These are phyloP conservation scores for Alternaria arborescens DNA, from an alignment of 2,329 filamentous ascomycete genomes.

Conservation along the genomic window DNA sequence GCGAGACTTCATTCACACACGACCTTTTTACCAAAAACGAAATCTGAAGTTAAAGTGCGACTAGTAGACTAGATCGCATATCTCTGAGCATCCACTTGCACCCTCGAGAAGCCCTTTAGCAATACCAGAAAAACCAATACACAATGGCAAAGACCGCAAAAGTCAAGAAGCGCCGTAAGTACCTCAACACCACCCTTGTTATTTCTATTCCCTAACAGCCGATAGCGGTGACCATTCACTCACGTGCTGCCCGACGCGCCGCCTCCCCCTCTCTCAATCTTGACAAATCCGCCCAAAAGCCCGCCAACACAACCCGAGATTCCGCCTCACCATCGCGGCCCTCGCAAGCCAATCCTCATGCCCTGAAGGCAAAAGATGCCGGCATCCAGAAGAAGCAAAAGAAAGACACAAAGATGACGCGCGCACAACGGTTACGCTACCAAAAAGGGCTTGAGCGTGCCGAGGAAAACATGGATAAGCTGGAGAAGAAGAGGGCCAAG, in stretches of 20 bases:
- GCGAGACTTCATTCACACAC: not conserved
- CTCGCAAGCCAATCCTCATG: conserved; percentile 53
- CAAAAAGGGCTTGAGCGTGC: conserved; percentile 61
- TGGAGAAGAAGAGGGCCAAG: conserved; percentile 64
- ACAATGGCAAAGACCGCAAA: conserved; percentile 58
- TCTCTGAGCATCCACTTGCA: not conserved
- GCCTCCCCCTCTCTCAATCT: conserved; percentile 74
- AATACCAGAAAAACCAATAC: not conserved
- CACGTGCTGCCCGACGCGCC: conserved; percentile 76
- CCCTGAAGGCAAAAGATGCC: conserved; percentile 73
- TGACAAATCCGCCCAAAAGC: conserved; percentile 72
- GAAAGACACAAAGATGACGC: conserved; percentile 52
- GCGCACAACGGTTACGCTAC: conserved; percentile 62
- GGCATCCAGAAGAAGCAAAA: conserved; percentile 77
- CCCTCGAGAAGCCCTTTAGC: not conserved
- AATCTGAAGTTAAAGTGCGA: not conserved
- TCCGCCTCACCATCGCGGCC: conserved; percentile 38
- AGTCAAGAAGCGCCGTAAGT: conserved; percentile 55
- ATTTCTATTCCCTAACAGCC: conserved; percentile 17
- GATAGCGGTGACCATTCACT: conserved; percentile 71
- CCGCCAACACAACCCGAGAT: conserved; percentile 48
- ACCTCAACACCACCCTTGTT: not conserved
- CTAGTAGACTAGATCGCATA: not conserved
- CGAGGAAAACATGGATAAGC: conserved; percentile 62
- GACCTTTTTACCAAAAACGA: not conserved